Evolutionary conservation across 495 filamentous ascomycete genomes (phyloP).

Genomic region (Penicillium crystallinum): DNA sequence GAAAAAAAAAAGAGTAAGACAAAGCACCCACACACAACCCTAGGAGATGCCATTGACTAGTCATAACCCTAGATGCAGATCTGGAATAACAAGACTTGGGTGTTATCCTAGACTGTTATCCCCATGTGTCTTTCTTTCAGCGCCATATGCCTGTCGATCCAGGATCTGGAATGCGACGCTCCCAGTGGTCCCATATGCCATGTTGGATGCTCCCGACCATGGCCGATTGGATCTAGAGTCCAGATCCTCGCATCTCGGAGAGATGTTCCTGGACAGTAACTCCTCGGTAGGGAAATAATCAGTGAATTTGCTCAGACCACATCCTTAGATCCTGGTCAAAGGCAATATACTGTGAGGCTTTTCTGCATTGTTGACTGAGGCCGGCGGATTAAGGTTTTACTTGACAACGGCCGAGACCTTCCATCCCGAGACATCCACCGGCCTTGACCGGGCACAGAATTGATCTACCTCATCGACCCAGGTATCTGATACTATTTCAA

Average conservation of each 20-base stretch:
- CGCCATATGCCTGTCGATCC: slow-evolving; percentile 19
- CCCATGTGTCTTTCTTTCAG: slow-evolving; percentile 13
- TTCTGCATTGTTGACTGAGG: background rate
- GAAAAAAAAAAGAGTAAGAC: background rate
- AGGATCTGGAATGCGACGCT: slow-evolving; percentile 14
- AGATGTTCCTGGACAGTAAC: background rate
- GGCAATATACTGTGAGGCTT: background rate
- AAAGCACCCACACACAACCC: no score
- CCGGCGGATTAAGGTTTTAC: slow-evolving; percentile 1
- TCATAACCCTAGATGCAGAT: slow-evolving; percentile 4
- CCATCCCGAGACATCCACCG: slow-evolving; percentile 8
- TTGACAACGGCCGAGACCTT: background rate
- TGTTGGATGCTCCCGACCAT: background rate
- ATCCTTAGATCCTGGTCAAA: background rate
- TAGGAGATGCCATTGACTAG: slow-evolving; percentile 6
- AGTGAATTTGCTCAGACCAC: background rate
- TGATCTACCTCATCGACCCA: background rate
- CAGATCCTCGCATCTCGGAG: background rate
- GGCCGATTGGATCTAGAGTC: background rate
- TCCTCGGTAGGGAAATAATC: background rate
- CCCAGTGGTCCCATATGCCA: slow-evolving; percentile 7
- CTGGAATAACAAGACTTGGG: slow-evolving; percentile 1
- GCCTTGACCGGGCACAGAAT: background rate
- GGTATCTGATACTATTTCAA: background rate
- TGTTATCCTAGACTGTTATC: slow-evolving; percentile 11